These are phyloP conservation scores for Ormosia semicastrata DNA, from an alignment of 306 rosid genomes.

Conservation along the genomic window DNA sequence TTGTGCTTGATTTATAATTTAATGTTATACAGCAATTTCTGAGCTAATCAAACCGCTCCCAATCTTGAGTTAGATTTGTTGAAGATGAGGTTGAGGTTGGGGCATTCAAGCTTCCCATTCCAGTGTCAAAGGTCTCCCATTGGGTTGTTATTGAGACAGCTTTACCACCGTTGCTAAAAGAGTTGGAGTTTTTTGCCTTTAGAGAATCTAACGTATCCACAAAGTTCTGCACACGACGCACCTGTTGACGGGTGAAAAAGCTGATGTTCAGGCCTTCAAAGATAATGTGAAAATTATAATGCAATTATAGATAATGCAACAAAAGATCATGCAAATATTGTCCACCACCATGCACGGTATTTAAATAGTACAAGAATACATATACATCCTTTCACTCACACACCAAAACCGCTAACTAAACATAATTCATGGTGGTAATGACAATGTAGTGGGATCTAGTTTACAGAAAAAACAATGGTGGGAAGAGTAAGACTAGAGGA, in stretches of 20 bases:
- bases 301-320: neutral
- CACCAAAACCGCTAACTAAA: neutral
- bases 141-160: constrained; percentile 60
- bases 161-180: constrained; percentile 41
- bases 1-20: constrained; percentile 16
- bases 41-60: constrained; percentile 52
- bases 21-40: constrained; percentile 3
- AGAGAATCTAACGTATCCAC: constrained; percentile 69
- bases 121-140: constrained; percentile 69
- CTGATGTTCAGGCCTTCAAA: constrained; percentile 14
- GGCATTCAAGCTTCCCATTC: constrained; percentile 65
- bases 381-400: neutral
- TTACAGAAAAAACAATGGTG: constrained; percentile 1
- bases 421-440: neutral
- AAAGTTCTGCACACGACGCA: constrained; percentile 66
- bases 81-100: constrained; percentile 57
- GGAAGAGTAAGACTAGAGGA: neutral
- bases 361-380: neutral
- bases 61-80: constrained; percentile 43
- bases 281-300: neutral
- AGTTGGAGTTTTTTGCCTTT: constrained; percentile 60
- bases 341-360: neutral
- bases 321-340: too few species aligned
- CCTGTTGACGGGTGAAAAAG: constrained; percentile 45
- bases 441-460: neutral